Conservation (phyloP, 75 land plant species). For the Picea sitchensis region DNA sequence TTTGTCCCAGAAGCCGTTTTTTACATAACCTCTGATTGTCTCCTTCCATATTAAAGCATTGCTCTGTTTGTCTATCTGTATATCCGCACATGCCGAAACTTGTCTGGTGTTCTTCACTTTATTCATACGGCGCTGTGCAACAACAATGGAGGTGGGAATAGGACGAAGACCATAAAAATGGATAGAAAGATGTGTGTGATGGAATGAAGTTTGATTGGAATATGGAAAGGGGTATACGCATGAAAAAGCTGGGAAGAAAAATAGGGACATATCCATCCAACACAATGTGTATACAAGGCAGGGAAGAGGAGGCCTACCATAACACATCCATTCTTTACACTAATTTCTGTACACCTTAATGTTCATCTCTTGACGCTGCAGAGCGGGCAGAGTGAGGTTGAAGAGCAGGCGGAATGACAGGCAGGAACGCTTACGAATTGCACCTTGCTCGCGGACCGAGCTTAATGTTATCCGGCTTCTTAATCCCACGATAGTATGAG, state of each 20-base stretch:
- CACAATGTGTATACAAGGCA: too few relatives aligned
- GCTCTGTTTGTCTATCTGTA: constrained; percentile 32
- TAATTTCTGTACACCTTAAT: too few relatives aligned
- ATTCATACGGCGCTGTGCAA: constrained; percentile 43
- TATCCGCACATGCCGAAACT: constrained; percentile 31
- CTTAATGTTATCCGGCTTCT: too few relatives aligned
- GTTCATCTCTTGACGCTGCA: too few relatives aligned
- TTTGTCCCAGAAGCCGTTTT: constrained; percentile 9
- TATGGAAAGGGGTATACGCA: constrained; percentile 43
- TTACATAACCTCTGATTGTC: constrained; percentile 41
- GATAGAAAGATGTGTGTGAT: constrained; percentile 35
- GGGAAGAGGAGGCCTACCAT: too few relatives aligned
- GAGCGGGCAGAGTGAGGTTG: too few relatives aligned
- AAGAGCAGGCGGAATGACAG: too few relatives aligned
- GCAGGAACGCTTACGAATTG: too few relatives aligned
- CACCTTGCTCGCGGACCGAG: too few relatives aligned
- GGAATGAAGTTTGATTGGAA: constrained; percentile 9
- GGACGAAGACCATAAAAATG: constrained; percentile 26
- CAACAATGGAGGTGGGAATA: constrained; percentile 19
- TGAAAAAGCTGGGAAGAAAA: constrained; percentile 30
- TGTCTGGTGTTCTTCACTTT: constrained; percentile 12
- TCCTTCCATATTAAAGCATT: constrained; percentile 42
- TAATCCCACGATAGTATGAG: too few relatives aligned
- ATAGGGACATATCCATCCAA: too few relatives aligned
- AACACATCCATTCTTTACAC: too few relatives aligned